Evolutionary conservation across 768 basidiomycete species (phyloP).

Genomic region (Ramaria sp.): DNA sequence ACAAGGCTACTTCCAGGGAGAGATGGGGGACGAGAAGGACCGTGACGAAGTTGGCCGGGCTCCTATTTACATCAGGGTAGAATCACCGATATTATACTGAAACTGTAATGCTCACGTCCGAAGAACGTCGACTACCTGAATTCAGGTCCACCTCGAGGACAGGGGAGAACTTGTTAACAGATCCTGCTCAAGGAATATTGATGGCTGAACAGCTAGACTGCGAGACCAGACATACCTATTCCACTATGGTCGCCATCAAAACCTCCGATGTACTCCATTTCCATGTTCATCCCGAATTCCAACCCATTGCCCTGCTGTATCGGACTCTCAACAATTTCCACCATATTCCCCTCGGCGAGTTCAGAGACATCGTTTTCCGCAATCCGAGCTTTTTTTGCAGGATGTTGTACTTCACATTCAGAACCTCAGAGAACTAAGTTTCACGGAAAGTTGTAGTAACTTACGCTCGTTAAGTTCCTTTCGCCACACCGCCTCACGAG

Average conservation of each 20-base stretch:
- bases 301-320: not conserved
- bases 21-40: conserved; percentile 42
- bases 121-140: conserved; percentile 32
- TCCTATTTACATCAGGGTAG: conserved; percentile 38
- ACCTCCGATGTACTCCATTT: not conserved
- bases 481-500: conserved; percentile 5
- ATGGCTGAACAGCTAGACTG: not conserved
- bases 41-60: conserved; percentile 75
- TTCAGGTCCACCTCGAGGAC: conserved; percentile 11
- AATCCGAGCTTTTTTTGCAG: not conserved
- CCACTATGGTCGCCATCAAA: not conserved
- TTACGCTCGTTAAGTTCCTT: conserved; percentile 1
- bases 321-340: not conserved
- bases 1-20: conserved; percentile 12
- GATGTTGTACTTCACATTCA: not conserved
- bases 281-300: not conserved
- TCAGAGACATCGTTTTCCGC: not conserved
- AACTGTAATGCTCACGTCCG: conserved; percentile 35
- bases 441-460: not conserved
- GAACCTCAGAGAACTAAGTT: not conserved
- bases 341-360: not conserved
- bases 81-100: too few species aligned
- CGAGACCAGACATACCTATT: not conserved
- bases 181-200: not conserved
- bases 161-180: not conserved